Conservation (phyloP, 2,329 filamentous ascomycete species). For the Aspergillus sp. region DNA sequence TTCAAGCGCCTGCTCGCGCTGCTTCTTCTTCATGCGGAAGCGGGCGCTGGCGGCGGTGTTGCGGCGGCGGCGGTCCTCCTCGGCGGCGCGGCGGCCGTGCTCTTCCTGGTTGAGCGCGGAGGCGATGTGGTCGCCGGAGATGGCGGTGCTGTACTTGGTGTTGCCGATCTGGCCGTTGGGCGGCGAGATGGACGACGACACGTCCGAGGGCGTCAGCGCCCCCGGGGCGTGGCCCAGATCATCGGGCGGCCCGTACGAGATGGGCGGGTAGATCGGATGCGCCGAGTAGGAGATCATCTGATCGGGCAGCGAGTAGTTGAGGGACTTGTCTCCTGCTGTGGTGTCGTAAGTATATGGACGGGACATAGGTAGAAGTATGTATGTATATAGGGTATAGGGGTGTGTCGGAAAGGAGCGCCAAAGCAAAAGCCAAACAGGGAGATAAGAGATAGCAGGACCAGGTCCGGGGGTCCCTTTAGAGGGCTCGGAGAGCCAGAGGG, state of each 20-base stretch:
- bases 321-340: conserved; percentile 31
- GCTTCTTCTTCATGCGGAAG: conserved; percentile 95
- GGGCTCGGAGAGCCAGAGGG: no score
- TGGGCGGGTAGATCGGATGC: conserved; percentile 37
- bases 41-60: conserved; percentile 87
- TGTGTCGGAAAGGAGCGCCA: background rate
- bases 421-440: conserved; percentile 6
- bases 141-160: conserved; percentile 39
- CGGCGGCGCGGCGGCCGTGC: conserved; percentile 68
- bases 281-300: conserved; percentile 39
- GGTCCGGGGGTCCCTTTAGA: conserved; percentile 10
- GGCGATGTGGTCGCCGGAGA: conserved; percentile 40
- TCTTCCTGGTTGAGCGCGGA: conserved; percentile 63
- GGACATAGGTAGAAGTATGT: background rate
- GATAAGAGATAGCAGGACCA: conserved; percentile 10
- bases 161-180: conserved; percentile 39
- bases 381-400: background rate
- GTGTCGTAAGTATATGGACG: conserved; percentile 21
- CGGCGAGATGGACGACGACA: conserved; percentile 42
- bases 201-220: conserved; percentile 39
- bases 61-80: conserved; percentile 85
- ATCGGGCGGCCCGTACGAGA: conserved; percentile 34
- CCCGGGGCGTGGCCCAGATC: conserved; percentile 35
- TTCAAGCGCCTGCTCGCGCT: conserved; percentile 82
- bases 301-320: conserved; percentile 38